Percentiles rank a stretch among this genome's conserved stretches.
Evolutionary conservation across 2,329 filamentous ascomycete species (phyloP).

Genomic region (Pseudocercospora fuligena): DNA sequence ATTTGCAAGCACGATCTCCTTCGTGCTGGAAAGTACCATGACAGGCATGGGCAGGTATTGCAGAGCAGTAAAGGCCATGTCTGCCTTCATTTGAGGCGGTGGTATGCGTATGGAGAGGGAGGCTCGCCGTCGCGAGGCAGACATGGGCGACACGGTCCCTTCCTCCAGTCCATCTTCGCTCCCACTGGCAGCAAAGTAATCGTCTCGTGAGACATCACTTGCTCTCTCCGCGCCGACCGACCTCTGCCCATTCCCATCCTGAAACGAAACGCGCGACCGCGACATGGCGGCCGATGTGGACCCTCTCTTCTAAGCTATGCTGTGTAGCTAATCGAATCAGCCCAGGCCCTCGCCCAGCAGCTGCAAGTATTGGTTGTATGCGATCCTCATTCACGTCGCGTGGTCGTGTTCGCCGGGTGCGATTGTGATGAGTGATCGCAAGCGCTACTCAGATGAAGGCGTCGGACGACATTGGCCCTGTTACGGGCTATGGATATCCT

Average conservation of each 20-base stretch:
- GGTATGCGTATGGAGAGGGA: constrained; percentile 42
- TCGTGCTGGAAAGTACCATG: constrained; percentile 69
- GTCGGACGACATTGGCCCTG: background rate
- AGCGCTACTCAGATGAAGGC: background rate
- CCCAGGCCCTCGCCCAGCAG: too few species aligned
- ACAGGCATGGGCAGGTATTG: constrained; percentile 76
- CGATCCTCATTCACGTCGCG: background rate
- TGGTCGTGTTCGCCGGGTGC: background rate
- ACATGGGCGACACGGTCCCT: constrained; percentile 25
- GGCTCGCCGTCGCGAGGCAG: constrained; percentile 28
- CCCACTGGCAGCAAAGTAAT: constrained; percentile 39
- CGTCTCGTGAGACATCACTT: constrained; percentile 13
- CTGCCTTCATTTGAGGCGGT: constrained; percentile 37
- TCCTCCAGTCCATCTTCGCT: constrained; percentile 31
- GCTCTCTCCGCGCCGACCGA: background rate
- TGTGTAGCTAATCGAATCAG: background rate
- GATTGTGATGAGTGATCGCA: background rate
- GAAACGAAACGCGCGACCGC: constrained; percentile 4
- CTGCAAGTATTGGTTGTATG: background rate
- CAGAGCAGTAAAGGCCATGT: constrained; percentile 66
- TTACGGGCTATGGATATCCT: background rate
- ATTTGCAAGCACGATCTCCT: constrained; percentile 74
- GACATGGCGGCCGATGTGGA: background rate
- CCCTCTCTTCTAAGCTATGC: background rate
- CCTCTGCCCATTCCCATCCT: background rate